These are phyloP conservation scores for Aspergillus sp. DNA, from an alignment of 2,329 filamentous ascomycete species.

Conservation along the genomic window DNA sequence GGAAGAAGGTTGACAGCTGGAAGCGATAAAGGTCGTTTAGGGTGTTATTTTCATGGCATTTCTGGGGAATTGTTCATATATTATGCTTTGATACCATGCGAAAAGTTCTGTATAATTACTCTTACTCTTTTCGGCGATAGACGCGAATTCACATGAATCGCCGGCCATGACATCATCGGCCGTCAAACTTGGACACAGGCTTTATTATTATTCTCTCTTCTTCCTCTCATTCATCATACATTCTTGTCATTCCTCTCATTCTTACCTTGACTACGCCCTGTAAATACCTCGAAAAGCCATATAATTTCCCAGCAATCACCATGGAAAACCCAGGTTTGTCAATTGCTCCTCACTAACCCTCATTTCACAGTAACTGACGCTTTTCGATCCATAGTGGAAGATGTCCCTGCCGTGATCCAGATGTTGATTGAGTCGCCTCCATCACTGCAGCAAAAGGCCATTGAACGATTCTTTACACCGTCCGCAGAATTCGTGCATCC, in stretches of 20 bases:
- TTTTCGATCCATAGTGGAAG: slow-evolving; percentile 35
- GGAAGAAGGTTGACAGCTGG: slow-evolving; percentile 40
- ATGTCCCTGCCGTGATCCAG: slow-evolving; percentile 62
- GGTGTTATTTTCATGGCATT: too few species aligned
- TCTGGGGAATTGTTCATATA: background rate
- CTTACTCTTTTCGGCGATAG: background rate
- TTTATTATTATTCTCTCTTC: background rate
- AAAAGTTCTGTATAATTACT: background rate
- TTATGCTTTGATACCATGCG: background rate
- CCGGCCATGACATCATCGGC: slow-evolving; percentile 1
- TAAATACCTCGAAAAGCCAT: slow-evolving; percentile 22
- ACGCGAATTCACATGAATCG: background rate
- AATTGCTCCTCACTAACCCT: background rate
- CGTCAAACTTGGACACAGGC: background rate
- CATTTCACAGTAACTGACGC: background rate
- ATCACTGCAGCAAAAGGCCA: slow-evolving; percentile 55
- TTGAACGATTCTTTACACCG: slow-evolving; percentile 67
- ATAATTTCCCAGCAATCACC: slow-evolving; percentile 10
- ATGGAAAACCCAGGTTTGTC: slow-evolving; percentile 18
- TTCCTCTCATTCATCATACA: background rate
- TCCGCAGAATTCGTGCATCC: slow-evolving; percentile 71
- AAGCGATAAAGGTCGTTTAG: slow-evolving; percentile 20
- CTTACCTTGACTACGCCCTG: background rate
- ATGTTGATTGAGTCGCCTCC: slow-evolving; percentile 62
- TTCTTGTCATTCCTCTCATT: background rate